Evolutionary conservation across 192 early-diverging fungal species (phyloP), one percentile per base, ranked within the genome.

Genomic region (Umbelopsis sp.): DNA sequence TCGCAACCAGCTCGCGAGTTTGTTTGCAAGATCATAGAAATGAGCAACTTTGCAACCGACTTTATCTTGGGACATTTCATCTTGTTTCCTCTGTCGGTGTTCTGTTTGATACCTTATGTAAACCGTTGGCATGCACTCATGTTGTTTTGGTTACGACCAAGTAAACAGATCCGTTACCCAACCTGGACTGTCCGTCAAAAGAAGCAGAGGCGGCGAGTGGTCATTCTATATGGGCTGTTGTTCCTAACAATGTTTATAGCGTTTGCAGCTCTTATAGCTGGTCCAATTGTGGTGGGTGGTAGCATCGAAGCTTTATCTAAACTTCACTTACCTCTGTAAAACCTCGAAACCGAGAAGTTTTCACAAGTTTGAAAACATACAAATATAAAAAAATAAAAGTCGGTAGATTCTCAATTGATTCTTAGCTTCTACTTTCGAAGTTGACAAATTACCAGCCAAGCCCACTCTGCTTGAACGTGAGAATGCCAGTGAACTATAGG

Each of bases 71-170:
- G 92, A 0, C 94, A 94, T 51, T 53, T 91, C 50, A 87, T 94
- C 41, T 71, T 94, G 45, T 93, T 95, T 74, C 83, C 93, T 68
- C 74, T 95, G 45, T 89, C 86, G 17, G 73, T 90, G 44, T 84
- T 93, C 45, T 91, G 87, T 50, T 69, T 94, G 24, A 87, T 94
- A 38, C 91, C 91, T 7, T 88, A 83, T 78, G 77, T 93, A 41
- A 90, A 91, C 74, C 87, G 86, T 49, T 87, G 85, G 79, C 93
- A 94, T 74, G 92, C 90, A 16, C 86, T 84, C 5, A 92, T 94
- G 91, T 83, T 94, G 50, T 94, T 94, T 73, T 94, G 93, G 93
- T 75, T 93, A 71, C 87, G 91, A 25, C 93, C 93, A 8, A 90
- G 87, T 78, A 85, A 91, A 54, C 91, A 94, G 77, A 91, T 93